phyloP scores from a whole-genome alignment of 176 grass and related monocot genomes.

The Stipa capillata region DNA sequence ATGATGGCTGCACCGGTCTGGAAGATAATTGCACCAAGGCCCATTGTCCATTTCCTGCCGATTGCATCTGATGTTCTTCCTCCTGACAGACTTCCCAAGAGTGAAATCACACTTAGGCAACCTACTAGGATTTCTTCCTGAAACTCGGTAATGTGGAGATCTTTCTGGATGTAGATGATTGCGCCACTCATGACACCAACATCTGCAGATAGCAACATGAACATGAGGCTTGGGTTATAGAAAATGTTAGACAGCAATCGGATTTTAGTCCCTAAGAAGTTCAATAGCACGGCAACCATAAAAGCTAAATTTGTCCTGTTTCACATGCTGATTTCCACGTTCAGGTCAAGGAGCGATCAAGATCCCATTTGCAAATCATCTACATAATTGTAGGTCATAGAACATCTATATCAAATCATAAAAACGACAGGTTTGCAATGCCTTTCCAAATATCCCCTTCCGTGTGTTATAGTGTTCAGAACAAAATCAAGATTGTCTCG shows the following conservation, averaged over 20 bases:
- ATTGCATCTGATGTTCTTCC: constrained; percentile 82
- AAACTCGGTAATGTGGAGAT: constrained; percentile 82
- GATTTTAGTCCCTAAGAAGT: neutral
- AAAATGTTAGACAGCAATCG: neutral
- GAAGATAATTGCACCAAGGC: constrained; percentile 70
- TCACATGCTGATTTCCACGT: neutral
- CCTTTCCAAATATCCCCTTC: neutral
- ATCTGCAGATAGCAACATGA: constrained; percentile 53
- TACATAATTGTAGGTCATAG: neutral
- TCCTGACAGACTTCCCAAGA: constrained; percentile 80
- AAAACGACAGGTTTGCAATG: neutral
- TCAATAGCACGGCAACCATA: neutral
- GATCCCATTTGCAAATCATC: neutral
- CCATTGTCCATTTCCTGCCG: constrained; percentile 94
- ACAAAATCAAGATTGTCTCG: neutral
- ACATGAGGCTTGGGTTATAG: neutral
- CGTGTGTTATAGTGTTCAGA: neutral
- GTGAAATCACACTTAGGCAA: constrained; percentile 82
- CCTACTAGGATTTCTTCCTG: constrained; percentile 82
- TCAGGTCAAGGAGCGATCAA: neutral
- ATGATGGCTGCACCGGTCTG: constrained; percentile 68
- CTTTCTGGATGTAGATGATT: constrained; percentile 86
- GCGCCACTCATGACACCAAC: constrained; percentile 88
- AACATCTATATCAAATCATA: neutral
- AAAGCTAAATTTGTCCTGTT: neutral